Conservation (phyloP, 352 stramenopile genomes). For the Pythium inflatum region DNA sequence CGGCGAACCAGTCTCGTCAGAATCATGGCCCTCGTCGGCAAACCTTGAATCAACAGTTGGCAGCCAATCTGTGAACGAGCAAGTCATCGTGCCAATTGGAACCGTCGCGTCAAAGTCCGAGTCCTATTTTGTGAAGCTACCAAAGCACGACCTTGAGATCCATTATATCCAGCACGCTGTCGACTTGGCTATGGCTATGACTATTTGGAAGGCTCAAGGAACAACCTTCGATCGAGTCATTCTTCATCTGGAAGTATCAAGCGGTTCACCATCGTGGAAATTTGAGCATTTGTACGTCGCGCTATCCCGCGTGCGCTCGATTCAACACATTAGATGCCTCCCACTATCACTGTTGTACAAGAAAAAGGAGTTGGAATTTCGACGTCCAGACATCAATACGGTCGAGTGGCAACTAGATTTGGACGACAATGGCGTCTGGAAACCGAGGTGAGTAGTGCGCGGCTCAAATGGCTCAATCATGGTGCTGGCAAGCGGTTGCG, state of each 20-base stretch:
- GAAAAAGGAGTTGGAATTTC: not conserved
- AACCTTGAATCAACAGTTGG: too few species aligned
- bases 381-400: not conserved
- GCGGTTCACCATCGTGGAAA: not conserved
- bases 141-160: not conserved
- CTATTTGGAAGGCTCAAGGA: slow-evolving; percentile 17
- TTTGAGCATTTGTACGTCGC: slow-evolving; percentile 18
- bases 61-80: too few species aligned
- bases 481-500: too few species aligned
- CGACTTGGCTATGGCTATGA: slow-evolving; percentile 4
- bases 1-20: too few species aligned
- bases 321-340: not conserved
- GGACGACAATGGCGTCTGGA: not conserved
- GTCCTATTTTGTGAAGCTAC: not conserved
- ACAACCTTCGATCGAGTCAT: slow-evolving; percentile 6
- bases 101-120: not conserved
- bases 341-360: not conserved
- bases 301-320: not conserved
- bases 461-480: too few species aligned
- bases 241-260: slow-evolving; percentile 3
- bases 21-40: too few species aligned
- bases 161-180: not conserved
- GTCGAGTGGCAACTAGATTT: slow-evolving; percentile 6
- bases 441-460: too few species aligned
- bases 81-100: slow-evolving; percentile 15